Conservation (phyloP, 1,139 yeast species). For the Yamadazyma triangularis region DNA sequence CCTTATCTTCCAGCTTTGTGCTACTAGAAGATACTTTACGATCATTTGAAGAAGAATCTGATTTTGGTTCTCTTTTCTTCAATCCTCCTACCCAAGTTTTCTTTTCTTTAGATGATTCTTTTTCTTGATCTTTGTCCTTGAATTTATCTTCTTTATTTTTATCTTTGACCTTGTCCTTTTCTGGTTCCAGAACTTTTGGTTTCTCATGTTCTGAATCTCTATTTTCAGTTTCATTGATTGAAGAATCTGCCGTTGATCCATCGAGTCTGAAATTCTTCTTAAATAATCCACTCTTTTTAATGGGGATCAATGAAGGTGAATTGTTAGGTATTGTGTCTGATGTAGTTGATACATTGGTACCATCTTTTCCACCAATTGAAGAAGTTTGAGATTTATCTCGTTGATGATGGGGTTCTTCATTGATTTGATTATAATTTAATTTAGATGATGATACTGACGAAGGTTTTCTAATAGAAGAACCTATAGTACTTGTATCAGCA, state of each 20-base stretch:
- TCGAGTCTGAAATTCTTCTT: slow-evolving; percentile 31
- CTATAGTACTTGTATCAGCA: slow-evolving; percentile 5
- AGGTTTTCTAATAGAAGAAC: slow-evolving; percentile 7
- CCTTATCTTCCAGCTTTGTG: slow-evolving; percentile 12
- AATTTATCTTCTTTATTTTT: background rate
- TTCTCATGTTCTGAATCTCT: too few species aligned
- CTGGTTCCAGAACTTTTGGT: slow-evolving; percentile 1
- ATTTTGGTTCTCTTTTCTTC: slow-evolving; percentile 30
- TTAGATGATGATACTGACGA: slow-evolving; percentile 1
- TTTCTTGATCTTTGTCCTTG: background rate
- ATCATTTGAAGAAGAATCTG: slow-evolving; percentile 10
- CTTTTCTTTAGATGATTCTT: slow-evolving; percentile 21
- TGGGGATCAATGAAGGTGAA: background rate
- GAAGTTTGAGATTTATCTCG: slow-evolving; percentile 74
- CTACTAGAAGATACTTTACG: slow-evolving; percentile 15
- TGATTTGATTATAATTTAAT: background rate
- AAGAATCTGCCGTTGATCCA: slow-evolving; percentile 7
- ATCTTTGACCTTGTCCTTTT: background rate
- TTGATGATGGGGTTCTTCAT: background rate
- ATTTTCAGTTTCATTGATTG: slow-evolving; percentile 1
- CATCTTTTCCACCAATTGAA: slow-evolving; percentile 67
- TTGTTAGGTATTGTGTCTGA: background rate
- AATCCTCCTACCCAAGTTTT: slow-evolving; percentile 43
- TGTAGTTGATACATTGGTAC: background rate
- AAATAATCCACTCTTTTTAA: slow-evolving; percentile 16